Percentiles rank a stretch among this genome's conserved stretches.
These are phyloP conservation scores for Trichoderma asperelloides DNA, from an alignment of 495 filamentous ascomycete species.

Conservation along the genomic window DNA sequence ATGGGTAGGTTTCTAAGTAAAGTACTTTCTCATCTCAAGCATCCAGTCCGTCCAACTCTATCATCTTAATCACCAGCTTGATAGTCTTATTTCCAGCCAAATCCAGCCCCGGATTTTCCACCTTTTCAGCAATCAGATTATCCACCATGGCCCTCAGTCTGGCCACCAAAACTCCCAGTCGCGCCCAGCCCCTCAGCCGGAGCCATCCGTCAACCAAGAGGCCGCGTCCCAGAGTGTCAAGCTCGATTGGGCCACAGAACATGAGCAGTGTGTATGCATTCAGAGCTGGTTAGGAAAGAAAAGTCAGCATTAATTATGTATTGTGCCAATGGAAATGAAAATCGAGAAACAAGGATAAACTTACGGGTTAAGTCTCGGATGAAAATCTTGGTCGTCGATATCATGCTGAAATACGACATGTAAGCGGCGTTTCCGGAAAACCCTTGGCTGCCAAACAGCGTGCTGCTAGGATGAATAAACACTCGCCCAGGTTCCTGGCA, in stretches of 20 bases:
- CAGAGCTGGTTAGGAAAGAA: slow-evolving; percentile 66
- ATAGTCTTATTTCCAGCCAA: slow-evolving; percentile 59
- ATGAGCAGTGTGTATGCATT: slow-evolving; percentile 83
- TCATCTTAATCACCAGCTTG: slow-evolving; percentile 61
- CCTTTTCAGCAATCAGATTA: slow-evolving; percentile 62
- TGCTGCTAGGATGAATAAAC: slow-evolving; percentile 84
- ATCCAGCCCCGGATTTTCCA: slow-evolving; percentile 63
- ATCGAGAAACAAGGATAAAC: slow-evolving; percentile 22
- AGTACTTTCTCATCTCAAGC: slow-evolving; percentile 20
- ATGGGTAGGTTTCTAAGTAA: no score
- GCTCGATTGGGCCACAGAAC: slow-evolving; percentile 74
- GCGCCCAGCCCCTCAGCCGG: slow-evolving; percentile 81
- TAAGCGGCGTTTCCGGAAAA: slow-evolving; percentile 63
- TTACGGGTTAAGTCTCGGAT: slow-evolving; percentile 80
- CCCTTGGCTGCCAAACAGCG: slow-evolving; percentile 68
- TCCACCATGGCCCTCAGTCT: slow-evolving; percentile 81
- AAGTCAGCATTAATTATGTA: slow-evolving; percentile 13
- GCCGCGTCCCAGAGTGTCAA: slow-evolving; percentile 84
- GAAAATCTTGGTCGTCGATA: slow-evolving; percentile 83
- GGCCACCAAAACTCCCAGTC: slow-evolving; percentile 84
- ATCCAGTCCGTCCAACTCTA: slow-evolving; percentile 84
- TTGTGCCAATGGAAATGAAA: background rate
- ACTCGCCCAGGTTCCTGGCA: slow-evolving; percentile 78
- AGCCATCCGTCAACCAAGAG: slow-evolving; percentile 92
- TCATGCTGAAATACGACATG: slow-evolving; percentile 81